Conservation (phyloP, 441 rosid genomes). For the Kokia cookei region DNA sequence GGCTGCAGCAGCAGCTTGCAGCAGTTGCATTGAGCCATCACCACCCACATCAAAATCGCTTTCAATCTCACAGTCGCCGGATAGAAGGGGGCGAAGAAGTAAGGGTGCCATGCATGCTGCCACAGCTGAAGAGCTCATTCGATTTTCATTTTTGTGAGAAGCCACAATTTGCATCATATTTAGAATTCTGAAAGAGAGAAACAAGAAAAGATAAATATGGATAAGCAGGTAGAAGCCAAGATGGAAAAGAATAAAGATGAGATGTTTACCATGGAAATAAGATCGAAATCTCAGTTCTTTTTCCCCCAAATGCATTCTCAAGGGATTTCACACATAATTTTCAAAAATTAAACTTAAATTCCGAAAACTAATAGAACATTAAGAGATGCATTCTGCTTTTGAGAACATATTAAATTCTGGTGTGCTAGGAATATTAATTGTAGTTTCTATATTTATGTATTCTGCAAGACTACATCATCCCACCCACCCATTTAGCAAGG, state of each 20-base stretch:
- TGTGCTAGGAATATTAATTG: not conserved
- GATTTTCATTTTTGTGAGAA: slow-evolving; percentile 67
- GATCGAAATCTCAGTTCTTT: not conserved
- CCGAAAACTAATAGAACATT: not conserved
- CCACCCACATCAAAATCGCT: slow-evolving; percentile 87
- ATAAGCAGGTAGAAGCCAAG: slow-evolving; percentile 7
- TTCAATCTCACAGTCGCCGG: slow-evolving; percentile 95
- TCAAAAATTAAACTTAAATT: not conserved
- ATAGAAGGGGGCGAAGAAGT: slow-evolving; percentile 95
- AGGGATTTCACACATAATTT: not conserved
- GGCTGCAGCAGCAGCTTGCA: slow-evolving; percentile 99
- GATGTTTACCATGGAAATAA: not conserved
- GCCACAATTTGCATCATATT: slow-evolving; percentile 90
- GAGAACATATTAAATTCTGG: not conserved
- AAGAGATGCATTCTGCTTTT: not conserved
- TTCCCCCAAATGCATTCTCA: not conserved
- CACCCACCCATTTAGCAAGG: not conserved
- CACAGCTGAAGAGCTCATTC: slow-evolving; percentile 97
- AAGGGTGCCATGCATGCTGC: slow-evolving; percentile 99
- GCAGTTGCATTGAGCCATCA: slow-evolving; percentile 89
- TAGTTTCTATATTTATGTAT: not conserved
- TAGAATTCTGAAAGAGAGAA: slow-evolving; percentile 60
- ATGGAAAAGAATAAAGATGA: not conserved
- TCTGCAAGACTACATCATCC: not conserved
- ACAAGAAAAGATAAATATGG: slow-evolving; percentile 1